Evolutionary conservation across 805 yeast genomes (phyloP).

Genomic region (Sugiyamaella smithiae): DNA sequence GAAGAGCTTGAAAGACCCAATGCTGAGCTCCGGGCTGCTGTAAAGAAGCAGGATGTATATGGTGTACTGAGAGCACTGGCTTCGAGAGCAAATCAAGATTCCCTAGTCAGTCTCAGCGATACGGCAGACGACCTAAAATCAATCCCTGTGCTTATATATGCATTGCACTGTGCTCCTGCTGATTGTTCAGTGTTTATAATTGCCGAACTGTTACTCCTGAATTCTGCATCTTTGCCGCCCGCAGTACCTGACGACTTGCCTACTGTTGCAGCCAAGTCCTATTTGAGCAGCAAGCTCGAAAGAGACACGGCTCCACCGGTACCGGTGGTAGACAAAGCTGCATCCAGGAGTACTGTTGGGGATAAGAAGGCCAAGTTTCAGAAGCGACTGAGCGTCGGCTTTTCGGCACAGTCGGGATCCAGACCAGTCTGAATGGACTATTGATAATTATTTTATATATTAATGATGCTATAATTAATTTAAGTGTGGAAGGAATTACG

Average conservation of each 20-base stretch:
- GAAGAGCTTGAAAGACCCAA: slow-evolving; percentile 34
- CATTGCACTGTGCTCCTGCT: slow-evolving; percentile 32
- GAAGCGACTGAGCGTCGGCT: slow-evolving; percentile 11
- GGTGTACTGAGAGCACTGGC: slow-evolving; percentile 37
- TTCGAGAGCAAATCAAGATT: slow-evolving; percentile 38
- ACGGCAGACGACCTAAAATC: slow-evolving; percentile 4
- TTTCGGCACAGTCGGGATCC: slow-evolving; percentile 1
- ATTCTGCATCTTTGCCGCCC: slow-evolving; percentile 34
- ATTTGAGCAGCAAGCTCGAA: slow-evolving; percentile 4
- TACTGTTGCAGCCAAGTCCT: slow-evolving; percentile 5
- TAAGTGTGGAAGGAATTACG: too few relatives aligned
- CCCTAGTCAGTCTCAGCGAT: slow-evolving; percentile 13
- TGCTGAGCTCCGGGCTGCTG: slow-evolving; percentile 35
- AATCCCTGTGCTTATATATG: slow-evolving; percentile 34
- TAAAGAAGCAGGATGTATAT: slow-evolving; percentile 31
- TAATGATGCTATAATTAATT: too few relatives aligned
- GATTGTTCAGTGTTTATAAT: slow-evolving; percentile 33
- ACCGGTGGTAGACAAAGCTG: neutral
- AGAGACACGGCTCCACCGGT: slow-evolving; percentile 1
- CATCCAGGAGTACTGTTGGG: neutral
- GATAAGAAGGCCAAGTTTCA: slow-evolving; percentile 5
- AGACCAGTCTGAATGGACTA: too few relatives aligned
- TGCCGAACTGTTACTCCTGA: slow-evolving; percentile 39
- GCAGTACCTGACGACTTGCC: slow-evolving; percentile 10
- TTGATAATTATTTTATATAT: too few relatives aligned